Conservation (phyloP, 768 basidiomycete species). For the Mrakia gelida region DNA sequence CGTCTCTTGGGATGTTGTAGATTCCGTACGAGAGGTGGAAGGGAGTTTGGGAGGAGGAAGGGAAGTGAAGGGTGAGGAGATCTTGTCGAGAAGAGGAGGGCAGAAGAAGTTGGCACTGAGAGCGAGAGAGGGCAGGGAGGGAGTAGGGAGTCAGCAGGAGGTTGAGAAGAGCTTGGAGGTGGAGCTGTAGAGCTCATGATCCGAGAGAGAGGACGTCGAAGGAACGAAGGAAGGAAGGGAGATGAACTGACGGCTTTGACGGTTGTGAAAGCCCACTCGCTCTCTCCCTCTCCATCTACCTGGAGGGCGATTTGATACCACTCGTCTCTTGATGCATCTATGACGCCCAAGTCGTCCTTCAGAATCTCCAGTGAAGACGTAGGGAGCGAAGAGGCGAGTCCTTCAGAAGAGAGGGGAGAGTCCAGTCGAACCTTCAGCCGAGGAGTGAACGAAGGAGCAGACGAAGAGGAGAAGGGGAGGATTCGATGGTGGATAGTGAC, state of each 20-base stretch:
- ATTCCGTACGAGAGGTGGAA: constrained; percentile 19
- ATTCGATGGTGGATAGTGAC: constrained; percentile 19
- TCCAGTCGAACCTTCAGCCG: constrained; percentile 3
- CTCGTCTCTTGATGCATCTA: not conserved
- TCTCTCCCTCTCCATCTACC: not conserved
- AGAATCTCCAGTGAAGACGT: constrained; percentile 6
- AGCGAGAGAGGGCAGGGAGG: not conserved
- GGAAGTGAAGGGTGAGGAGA: constrained; percentile 14
- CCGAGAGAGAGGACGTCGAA: no score
- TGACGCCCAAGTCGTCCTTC: not conserved
- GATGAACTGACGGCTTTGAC: constrained; percentile 21
- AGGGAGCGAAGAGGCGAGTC: constrained; percentile 10
- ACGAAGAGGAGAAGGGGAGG: constrained; percentile 4
- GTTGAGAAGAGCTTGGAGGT: not conserved
- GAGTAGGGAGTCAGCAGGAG: not conserved
- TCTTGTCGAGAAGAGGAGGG: not conserved
- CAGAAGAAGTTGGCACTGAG: constrained; percentile 21
- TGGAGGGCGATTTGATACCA: constrained; percentile 23
- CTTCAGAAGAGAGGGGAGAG: not conserved
- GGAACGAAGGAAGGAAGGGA: not conserved
- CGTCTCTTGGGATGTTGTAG: constrained; percentile 20
- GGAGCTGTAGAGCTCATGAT: not conserved
- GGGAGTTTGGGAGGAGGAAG: constrained; percentile 11
- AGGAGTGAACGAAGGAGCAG: constrained; percentile 12
- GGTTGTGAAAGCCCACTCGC: constrained; percentile 5